These are phyloP conservation scores for Globisporangium heterothallicum DNA, from an alignment of 352 stramenopile species.

Conservation along the genomic window DNA sequence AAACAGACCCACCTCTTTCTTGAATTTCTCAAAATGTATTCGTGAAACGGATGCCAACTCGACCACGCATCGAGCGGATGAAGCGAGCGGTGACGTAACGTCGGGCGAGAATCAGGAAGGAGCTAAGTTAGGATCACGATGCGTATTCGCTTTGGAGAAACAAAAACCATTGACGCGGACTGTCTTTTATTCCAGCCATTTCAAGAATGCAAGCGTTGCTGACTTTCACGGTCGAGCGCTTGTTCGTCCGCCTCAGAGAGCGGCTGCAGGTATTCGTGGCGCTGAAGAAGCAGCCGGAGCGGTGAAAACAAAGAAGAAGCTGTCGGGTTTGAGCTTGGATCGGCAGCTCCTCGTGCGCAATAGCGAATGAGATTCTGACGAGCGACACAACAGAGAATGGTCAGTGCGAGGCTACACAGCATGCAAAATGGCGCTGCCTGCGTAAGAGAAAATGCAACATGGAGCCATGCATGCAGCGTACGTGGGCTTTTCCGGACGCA, in stretches of 20 bases:
- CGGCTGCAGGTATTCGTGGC: neutral
- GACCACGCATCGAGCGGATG: neutral
- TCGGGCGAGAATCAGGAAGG: neutral
- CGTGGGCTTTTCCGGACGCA: conserved; percentile 5
- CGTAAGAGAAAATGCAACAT: no score
- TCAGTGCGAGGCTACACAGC: no score
- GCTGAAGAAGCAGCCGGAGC: conserved; percentile 3
- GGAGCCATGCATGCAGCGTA: neutral
- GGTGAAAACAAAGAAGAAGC: neutral
- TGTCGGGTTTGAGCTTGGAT: neutral
- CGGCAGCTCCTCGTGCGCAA: neutral
- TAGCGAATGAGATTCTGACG: conserved; percentile 3
- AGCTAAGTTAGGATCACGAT: neutral
- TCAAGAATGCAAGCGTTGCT: neutral
- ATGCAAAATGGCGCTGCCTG: no score
- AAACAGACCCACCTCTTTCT: no score
- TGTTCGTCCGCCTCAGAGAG: neutral
- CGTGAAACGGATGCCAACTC: neutral
- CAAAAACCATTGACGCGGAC: no score
- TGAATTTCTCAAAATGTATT: neutral
- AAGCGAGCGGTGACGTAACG: neutral
- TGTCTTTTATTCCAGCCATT: no score
- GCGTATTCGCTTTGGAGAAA: no score
- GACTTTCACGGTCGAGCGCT: neutral
- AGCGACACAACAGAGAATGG: no score